Percentiles rank a stretch among this genome's conserved stretches.
These are phyloP conservation scores for Mikania micrantha DNA, from an alignment of 129 eudicot species.

Conservation along the genomic window DNA sequence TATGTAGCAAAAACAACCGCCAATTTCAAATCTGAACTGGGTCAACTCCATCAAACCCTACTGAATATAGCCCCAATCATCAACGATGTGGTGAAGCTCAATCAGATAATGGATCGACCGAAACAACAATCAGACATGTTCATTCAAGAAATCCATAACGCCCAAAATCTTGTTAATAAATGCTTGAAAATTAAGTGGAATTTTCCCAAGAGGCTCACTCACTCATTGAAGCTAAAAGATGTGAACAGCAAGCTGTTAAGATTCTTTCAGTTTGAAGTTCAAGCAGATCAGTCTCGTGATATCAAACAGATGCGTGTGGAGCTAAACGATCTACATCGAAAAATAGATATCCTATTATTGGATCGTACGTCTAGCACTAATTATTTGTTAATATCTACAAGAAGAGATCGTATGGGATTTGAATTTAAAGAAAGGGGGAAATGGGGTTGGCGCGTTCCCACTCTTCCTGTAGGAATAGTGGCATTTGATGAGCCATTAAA, in stretches of 20 bases:
- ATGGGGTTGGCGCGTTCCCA: slow-evolving; percentile 14
- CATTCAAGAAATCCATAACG: background rate
- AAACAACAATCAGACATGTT: background rate
- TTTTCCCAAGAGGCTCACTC: slow-evolving; percentile 3
- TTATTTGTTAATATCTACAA: background rate
- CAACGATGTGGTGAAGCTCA: background rate
- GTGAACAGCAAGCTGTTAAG: background rate
- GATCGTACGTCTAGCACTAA: background rate
- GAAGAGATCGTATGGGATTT: too few species aligned
- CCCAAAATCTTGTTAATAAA: slow-evolving; percentile 8
- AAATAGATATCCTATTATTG: background rate
- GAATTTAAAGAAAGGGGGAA: background rate
- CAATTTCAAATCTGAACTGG: slow-evolving; percentile 15
- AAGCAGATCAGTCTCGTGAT: slow-evolving; percentile 10
- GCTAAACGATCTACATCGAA: background rate
- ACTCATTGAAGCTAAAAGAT: slow-evolving; percentile 14
- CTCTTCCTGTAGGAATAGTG: slow-evolving; percentile 5
- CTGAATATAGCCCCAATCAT: slow-evolving; percentile 5
- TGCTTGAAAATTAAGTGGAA: slow-evolving; percentile 19
- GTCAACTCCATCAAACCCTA: background rate
- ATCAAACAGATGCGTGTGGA: slow-evolving; percentile 7
- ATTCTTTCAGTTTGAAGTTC: slow-evolving; percentile 26
- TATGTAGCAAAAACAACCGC: slow-evolving; percentile 10
- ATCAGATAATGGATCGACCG: background rate
- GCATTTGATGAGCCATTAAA: slow-evolving; percentile 8